Evolutionary conservation across 1,284 basidiomycete genomes (phyloP), one percentile per base, ranked within the genome.

Genomic region (Kwoniella shivajii): DNA sequence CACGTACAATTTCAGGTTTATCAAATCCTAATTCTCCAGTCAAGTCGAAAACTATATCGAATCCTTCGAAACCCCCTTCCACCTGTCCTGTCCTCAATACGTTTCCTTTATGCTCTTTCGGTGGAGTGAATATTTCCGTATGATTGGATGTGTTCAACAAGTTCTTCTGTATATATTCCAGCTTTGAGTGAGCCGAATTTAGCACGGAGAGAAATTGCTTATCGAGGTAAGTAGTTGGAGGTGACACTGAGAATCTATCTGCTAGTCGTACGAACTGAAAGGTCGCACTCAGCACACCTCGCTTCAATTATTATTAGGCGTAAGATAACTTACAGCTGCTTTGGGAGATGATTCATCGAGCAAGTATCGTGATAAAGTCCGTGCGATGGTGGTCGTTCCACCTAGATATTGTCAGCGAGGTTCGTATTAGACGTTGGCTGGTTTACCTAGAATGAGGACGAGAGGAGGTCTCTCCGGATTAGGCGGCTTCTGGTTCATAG

Each of bases 191-290:
- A 0, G 61, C 52, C 3, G 52, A 54, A 30, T 63, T 76, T 7
- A 93, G 80, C 24, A 90, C 79, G 46, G 85, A 80, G 38, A 85
- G 84, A 69, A 93, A 92, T 57, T 86, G 84, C 27, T 84, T 79
- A 31, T 91, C 90, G 61, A 92, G 82, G 76, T 92, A 92, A 33
- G 90, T 92, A 51, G 90, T 92, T n/a, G 91, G 83, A 5, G 91
- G 91, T 14, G 79, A 70, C 36, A 93, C 88, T 22, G 88, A 90
- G 76, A 86, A 92, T 73, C 90, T 89, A 79, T 94, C 91, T 42
- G 90, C 89, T 64, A 61, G 88, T 46, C 86, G 85, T 52, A 92
- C 89, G 34, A 89, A 82, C 44, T 85, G 78, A n/a, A n/a, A n/a
- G n/a, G n/a, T n/a, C n/a, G n/a, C n/a, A n/a, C n/a, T n/a, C n/a